Conservation (phyloP, 306 rosid species). For the Bauhinia variegata region DNA sequence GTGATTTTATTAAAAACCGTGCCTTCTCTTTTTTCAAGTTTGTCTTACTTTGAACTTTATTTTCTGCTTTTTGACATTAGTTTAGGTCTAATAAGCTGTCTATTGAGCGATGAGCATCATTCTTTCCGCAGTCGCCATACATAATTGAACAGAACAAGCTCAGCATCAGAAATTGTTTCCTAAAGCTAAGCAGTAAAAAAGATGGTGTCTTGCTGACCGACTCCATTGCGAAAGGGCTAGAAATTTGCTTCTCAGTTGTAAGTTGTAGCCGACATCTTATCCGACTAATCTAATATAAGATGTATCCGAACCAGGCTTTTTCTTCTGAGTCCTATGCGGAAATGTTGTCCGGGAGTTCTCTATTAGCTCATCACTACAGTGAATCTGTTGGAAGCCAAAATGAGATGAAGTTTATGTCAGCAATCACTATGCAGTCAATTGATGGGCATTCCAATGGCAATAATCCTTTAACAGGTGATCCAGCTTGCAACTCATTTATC, state of each 20-base stretch:
- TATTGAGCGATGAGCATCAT: neutral
- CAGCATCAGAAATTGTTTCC: slow-evolving; percentile 47
- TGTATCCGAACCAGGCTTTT: slow-evolving; percentile 67
- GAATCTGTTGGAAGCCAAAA: slow-evolving; percentile 58
- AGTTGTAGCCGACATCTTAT: slow-evolving; percentile 19
- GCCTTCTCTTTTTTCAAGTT: slow-evolving; percentile 24
- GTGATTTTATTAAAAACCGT: neutral
- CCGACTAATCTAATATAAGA: slow-evolving; percentile 43
- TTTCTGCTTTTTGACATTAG: slow-evolving; percentile 1
- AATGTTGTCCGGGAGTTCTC: slow-evolving; percentile 48
- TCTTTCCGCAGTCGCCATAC: slow-evolving; percentile 5
- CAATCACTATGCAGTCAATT: slow-evolving; percentile 43
- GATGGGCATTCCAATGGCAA: slow-evolving; percentile 36
- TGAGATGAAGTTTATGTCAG: slow-evolving; percentile 68
- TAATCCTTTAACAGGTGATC: slow-evolving; percentile 25
- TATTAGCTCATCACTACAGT: slow-evolving; percentile 53
- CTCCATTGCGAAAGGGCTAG: slow-evolving; percentile 43
- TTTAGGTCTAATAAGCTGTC: slow-evolving; percentile 20
- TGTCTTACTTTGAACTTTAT: slow-evolving; percentile 8
- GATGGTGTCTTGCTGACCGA: slow-evolving; percentile 39
- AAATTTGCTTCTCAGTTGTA: slow-evolving; percentile 49
- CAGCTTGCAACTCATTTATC: slow-evolving; percentile 39
- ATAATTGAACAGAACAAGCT: slow-evolving; percentile 29
- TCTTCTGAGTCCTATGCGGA: slow-evolving; percentile 64
- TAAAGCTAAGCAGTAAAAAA: slow-evolving; percentile 46